Conservation (phyloP, 2,329 filamentous ascomycete genomes). For the Lachnellula hyalina region DNA sequence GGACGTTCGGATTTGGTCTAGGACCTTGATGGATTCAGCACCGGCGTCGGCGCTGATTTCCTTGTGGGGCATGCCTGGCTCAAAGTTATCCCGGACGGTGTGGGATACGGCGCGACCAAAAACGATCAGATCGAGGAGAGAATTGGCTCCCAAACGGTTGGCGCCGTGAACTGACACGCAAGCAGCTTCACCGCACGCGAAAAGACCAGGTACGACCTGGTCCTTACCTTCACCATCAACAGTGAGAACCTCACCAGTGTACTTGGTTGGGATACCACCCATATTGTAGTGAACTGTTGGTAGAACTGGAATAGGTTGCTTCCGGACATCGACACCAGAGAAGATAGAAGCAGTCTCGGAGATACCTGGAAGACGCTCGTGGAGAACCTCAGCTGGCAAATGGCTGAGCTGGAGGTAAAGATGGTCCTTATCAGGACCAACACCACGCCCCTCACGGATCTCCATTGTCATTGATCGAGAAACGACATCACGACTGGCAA, state of each 20-base stretch:
- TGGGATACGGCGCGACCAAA: constrained; percentile 97
- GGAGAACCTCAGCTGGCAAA: constrained; percentile 83
- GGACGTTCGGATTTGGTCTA: constrained; percentile 81
- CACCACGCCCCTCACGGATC: constrained; percentile 95
- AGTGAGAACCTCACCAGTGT: constrained; percentile 93
- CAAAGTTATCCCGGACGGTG: constrained; percentile 92
- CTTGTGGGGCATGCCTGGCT: constrained; percentile 73
- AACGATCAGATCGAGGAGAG: constrained; percentile 92
- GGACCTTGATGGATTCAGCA: constrained; percentile 76
- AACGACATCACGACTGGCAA: constrained; percentile 92
- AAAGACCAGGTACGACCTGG: constrained; percentile 89
- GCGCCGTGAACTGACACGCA: constrained; percentile 98
- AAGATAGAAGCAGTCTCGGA: constrained; percentile 98
- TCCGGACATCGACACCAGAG: constrained; percentile 91
- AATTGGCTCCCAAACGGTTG: constrained; percentile 97
- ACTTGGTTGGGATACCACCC: constrained; percentile 97
- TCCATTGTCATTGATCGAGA: constrained; percentile 98
- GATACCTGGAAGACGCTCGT: constrained; percentile 96
- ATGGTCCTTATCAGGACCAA: constrained; percentile 95
- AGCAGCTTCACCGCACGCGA: constrained; percentile 93
- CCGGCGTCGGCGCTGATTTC: constrained; percentile 80
- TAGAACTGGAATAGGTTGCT: constrained; percentile 93
- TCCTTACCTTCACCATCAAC: constrained; percentile 82
- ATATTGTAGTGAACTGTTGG: constrained; percentile 99
- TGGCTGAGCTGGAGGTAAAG: constrained; percentile 98